Base-by-base conservation (phyloP, 2,329 filamentous ascomycete genomes). In the Chrysosporium keratinophilum region DNA sequence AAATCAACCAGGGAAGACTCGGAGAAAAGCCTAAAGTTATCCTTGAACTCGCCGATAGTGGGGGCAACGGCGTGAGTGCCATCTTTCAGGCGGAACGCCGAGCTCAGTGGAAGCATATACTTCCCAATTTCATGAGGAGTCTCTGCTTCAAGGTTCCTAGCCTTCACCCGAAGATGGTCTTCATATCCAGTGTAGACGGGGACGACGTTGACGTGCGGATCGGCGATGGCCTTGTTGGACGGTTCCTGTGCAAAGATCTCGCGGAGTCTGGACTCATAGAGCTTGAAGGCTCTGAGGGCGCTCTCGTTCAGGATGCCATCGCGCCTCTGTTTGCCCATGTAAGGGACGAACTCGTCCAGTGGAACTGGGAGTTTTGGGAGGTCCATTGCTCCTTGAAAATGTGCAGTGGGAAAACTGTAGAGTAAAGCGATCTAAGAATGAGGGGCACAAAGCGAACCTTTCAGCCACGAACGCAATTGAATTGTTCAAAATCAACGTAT, bases 1-100 rank as follows among this genome's bases (percentile, higher is more conserved):
- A 94, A 66, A 47, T 91, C 87, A 31, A 76, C 76, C 28, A 94
- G 72, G 0, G 86, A 83, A 1, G 81, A 85, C 68, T 95, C 88
- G 1, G 84, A 88, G 65, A 95, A 95, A 55, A 94, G 66, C 55
- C 79, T 79, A 69, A 95, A 91, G 68, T 93, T 91, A 47, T 80
- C 78, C 64, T 83, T 81, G 61, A 93, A 95, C 31, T 87, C 82
- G 46, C 79, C 76, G 44, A 93, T 65, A 11, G 78, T 78, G 20
- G 75, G 65, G 0, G 90, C 87, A 3, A 86, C 78, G 2, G 88
- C 87, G 2, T 80, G 80, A 1, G 82, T 78, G 4, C 80, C 83
- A 64, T 80, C 70, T 1, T 48, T 40, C 39, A 80, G 81, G 33
- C 86, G 80, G 50, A 83, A 76, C 9, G 79, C 71, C 0, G 56